A percentile compares a stretch with the other conserved stretches of the same genome.
phyloP scores from a whole-genome alignment of 2,329 filamentous ascomycete species.

The Diaporthe aspalathi region DNA sequence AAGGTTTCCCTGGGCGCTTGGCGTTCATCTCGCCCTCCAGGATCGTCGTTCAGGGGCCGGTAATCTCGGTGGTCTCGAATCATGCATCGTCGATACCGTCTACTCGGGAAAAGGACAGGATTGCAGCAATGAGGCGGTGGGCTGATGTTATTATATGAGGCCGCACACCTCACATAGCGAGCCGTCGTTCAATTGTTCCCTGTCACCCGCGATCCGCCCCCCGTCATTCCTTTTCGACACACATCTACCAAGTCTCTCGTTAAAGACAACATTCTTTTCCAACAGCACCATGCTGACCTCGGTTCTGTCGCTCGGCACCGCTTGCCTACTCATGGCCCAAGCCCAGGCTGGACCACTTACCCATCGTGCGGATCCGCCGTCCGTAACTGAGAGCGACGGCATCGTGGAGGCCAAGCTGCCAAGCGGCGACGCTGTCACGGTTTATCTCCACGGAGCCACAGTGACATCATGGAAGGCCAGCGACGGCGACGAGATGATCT shows the following conservation, averaged over 20 bases:
- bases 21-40: constrained; percentile 18
- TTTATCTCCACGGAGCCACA: constrained; percentile 31
- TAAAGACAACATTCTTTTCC: neutral
- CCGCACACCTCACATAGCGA: neutral
- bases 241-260: neutral
- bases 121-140: neutral
- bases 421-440: constrained; percentile 23
- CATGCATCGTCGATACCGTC: constrained; percentile 15
- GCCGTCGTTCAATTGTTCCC: neutral
- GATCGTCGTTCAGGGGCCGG: constrained; percentile 21
- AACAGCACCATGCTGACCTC: constrained; percentile 2
- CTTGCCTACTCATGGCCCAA: constrained; percentile 10
- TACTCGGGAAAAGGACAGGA: neutral
- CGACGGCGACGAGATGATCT: constrained; percentile 31
- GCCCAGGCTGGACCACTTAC: constrained; percentile 13
- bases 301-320: neutral
- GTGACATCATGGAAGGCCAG: constrained; percentile 32
- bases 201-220: neutral
- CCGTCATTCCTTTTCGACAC: constrained; percentile 5
- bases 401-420: constrained; percentile 21
- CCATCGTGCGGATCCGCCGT: neutral
- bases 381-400: constrained; percentile 17
- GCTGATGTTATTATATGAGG: neutral
- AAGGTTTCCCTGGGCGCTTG: constrained; percentile 26
- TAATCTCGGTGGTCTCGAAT: constrained; percentile 28